Base-by-base conservation (phyloP, 2,329 filamentous ascomycete species). In the Verticillium tricorpus region DNA sequence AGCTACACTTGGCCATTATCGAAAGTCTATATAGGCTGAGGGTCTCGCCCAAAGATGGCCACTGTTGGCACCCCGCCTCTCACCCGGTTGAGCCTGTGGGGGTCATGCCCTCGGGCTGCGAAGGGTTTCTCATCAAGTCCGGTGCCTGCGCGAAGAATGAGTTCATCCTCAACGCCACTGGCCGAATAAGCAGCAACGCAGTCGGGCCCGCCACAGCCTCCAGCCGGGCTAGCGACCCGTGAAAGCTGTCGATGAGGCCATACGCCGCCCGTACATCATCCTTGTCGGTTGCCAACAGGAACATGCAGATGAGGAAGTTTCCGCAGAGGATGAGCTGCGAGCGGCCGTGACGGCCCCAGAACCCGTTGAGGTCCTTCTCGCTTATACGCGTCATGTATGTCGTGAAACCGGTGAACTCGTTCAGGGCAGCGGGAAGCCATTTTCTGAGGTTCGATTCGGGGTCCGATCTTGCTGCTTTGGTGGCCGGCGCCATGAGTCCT, bases 231-330 rank as follows among this genome's bases (percentile, higher is more conserved):
- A 78, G 61, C 0, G 74, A 72, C 25, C 70, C 69, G 22, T 77
- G 75, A n/a, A 77, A 77, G 19, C 66, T 71, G 39, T 75, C 69
- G 19, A 78, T 63, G 1, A 77, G 64, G n/a, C 70, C 68, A 56
- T 76, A 77, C 0, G 76, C 72, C 1, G 69, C 67, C 25, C 71
- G 70, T 4, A 77, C 71, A 57, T 78, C 71, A 3, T 63, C 62
- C 2, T 67, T 67, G 8, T 74, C 71, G 0, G 76, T 74, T 0
- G 78, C 78, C 4, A 80, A 69, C 1, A 82, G 70, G 57, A 82
- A 82, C 0, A 82, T 71, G 62, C 80, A 80, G 31, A 81, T 78
- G 57, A 82, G 71, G 59, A 81, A 81, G 64, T 82, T 81, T 17
- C 78, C 78, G 40, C 77, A 78, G 0, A 80, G 69, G 3, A 81